phyloP scores from a whole-genome alignment of 1,284 basidiomycete species.

The Austroboletus novae-zelandiae region DNA sequence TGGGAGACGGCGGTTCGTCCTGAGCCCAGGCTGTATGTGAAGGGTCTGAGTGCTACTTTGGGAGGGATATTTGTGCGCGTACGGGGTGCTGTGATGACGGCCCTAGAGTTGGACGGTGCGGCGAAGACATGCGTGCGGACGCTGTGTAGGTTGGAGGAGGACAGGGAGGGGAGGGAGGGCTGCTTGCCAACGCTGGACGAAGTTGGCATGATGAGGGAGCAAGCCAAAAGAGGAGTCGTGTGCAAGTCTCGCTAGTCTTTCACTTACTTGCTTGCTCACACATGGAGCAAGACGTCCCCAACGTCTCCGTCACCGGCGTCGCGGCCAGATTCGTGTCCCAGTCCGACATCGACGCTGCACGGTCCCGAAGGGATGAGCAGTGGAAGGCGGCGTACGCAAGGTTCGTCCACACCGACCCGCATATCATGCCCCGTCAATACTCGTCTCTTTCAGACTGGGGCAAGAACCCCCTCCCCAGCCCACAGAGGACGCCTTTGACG shows the following conservation, averaged over 20 bases:
- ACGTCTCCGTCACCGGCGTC: slow-evolving; percentile 61
- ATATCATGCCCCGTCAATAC: slow-evolving; percentile 5
- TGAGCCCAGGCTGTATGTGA: slow-evolving; percentile 66
- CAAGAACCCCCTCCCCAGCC: slow-evolving; percentile 84
- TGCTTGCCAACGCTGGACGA: slow-evolving; percentile 12
- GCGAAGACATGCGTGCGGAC: slow-evolving; percentile 37
- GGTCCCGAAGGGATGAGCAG: slow-evolving; percentile 75
- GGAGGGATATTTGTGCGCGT: slow-evolving; percentile 23
- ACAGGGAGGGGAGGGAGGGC: slow-evolving; percentile 21
- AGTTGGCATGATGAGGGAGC: slow-evolving; percentile 28
- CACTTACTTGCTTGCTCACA: neutral
- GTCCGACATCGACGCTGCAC: slow-evolving; percentile 77
- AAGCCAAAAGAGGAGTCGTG: neutral
- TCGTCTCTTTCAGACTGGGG: slow-evolving; percentile 56
- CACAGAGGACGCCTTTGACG: slow-evolving; percentile 78
- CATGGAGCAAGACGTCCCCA: slow-evolving; percentile 58
- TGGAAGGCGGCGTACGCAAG: slow-evolving; percentile 93
- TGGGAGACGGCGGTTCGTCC: slow-evolving; percentile 76
- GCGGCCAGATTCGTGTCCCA: slow-evolving; percentile 81
- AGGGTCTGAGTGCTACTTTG: slow-evolving; percentile 8
- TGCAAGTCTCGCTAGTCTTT: no score
- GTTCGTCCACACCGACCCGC: slow-evolving; percentile 37
- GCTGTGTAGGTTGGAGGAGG: slow-evolving; percentile 19
- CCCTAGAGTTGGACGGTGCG: slow-evolving; percentile 42
- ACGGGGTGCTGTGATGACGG: slow-evolving; percentile 73